Evolutionary conservation across 495 filamentous ascomycete species (phyloP), one percentile per base, ranked within the genome.

Genomic region (Aspergillus egyptiacus): DNA sequence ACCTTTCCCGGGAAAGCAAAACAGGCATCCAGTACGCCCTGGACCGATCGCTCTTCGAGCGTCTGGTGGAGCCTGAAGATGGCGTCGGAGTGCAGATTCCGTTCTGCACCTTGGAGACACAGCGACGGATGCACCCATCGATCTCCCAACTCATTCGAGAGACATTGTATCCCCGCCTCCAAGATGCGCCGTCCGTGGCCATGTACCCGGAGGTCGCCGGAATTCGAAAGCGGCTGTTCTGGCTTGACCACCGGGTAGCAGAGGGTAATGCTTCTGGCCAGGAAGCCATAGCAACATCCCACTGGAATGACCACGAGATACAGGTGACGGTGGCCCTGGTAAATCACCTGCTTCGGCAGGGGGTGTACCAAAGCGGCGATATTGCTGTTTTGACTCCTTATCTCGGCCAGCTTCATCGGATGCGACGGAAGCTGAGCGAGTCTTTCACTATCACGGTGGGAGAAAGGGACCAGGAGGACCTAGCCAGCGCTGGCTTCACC

Each of bases 331-430:
- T 72, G 30, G 70, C 79, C 8, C 64, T 94, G 1, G 82, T 93
- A 2, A 74, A 73, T 2, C 86, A 95, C 62, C 72, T 95, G 7
- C 66, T 87, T n/a, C 68, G 69, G 1, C 87, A 94, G 55, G 84
- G 85, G 3, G 56, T 55, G 1, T 91, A 91, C 53, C n/a, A 57
- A 28, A 64, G 57, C 1, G 70, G 73, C 0, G 85, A 94, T 40
- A 91, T 95, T 59, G 86, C 87, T 2, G 80, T 95, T 7, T 53
- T 94, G 1, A 90, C 87, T 2, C 89, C 85, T 0, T 89, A 90
- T 55, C 61, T 83, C 6, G 83, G 84, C 8, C 88, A 95, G 56
- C 66, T 94, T 6, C 73, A 78, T 24, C 77, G 74, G 30, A 69
- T 93, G 22, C 69, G 75, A 6, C 63, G 67, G 15, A 67, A 60